These are phyloP conservation scores for Nemania serpens DNA, from an alignment of 2,329 filamentous ascomycete species.

Conservation along the genomic window DNA sequence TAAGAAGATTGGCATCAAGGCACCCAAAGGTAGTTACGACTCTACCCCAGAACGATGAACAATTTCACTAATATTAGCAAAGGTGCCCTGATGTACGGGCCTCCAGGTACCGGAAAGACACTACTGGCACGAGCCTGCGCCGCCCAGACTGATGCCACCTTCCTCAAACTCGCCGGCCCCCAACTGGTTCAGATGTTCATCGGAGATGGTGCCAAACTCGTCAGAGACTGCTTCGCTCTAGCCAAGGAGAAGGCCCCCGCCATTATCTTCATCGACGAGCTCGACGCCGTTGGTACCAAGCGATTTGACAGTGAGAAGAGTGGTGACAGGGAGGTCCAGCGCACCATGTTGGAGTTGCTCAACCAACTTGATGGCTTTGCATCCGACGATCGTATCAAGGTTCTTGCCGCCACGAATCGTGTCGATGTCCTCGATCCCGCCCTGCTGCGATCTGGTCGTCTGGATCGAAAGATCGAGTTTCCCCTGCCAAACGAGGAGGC, in stretches of 20 bases:
- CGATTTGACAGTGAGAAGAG: slow-evolving; percentile 99
- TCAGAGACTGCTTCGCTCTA: slow-evolving; percentile 94
- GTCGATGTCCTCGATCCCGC: slow-evolving; percentile 93
- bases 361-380: slow-evolving; percentile 99
- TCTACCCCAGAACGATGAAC: slow-evolving; percentile 5
- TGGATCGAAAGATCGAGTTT: slow-evolving; percentile 98
- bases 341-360: slow-evolving; percentile 97
- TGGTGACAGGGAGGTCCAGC: slow-evolving; percentile 95
- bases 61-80: slow-evolving; percentile 22
- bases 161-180: slow-evolving; percentile 96
- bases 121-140: slow-evolving; percentile 93
- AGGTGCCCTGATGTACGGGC: slow-evolving; percentile 98
- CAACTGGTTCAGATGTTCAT: slow-evolving; percentile 99
- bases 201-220: slow-evolving; percentile 95
- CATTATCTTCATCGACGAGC: slow-evolving; percentile 99
- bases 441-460: slow-evolving; percentile 84
- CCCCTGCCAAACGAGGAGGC: slow-evolving; percentile 97
- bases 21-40: slow-evolving; percentile 79
- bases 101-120: slow-evolving; percentile 88
- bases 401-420: slow-evolving; percentile 91
- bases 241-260: slow-evolving; percentile 98
- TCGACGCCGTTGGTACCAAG: slow-evolving; percentile 98
- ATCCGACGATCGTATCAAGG: slow-evolving; percentile 95
- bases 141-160: slow-evolving; percentile 96
- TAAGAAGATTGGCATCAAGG: slow-evolving; percentile 99